A percentile compares a stretch with the other conserved stretches of the same genome.
These are phyloP conservation scores for Xerocomellus chrysenteron DNA, from an alignment of 768 basidiomycete genomes.

Conservation along the genomic window DNA sequence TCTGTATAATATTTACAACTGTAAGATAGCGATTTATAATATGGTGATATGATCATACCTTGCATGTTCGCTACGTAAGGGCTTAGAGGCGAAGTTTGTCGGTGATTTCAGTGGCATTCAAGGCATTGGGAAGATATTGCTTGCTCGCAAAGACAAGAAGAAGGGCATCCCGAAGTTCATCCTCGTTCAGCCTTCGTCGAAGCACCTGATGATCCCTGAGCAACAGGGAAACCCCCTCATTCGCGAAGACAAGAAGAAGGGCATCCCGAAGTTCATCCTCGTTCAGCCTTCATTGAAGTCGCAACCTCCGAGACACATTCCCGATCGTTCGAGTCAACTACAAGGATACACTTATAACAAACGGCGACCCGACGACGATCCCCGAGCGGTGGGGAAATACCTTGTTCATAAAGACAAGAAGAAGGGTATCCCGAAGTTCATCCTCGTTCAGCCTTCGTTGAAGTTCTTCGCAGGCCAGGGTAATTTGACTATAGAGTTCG, in stretches of 20 bases:
- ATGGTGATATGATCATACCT: too few species aligned
- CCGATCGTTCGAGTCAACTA: conserved; percentile 98
- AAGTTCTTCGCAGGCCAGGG: too few species aligned
- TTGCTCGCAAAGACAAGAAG: conserved; percentile 99
- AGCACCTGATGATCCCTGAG: too few species aligned
- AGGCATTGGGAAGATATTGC: conserved; percentile 99
- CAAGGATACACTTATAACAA: conserved; percentile 62
- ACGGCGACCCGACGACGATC: too few species aligned
- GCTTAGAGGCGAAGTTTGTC: conserved; percentile 99
- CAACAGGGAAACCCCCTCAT: too few species aligned
- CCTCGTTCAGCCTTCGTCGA: conserved; percentile 99
- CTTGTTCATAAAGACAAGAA: conserved; percentile 83
- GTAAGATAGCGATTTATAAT: too few species aligned
- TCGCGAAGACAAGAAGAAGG: conserved; percentile 93
- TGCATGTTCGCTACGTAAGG: conserved; percentile 90
- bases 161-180: conserved; percentile 97
- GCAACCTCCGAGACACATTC: conserved; percentile 93
- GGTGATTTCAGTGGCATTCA: conserved; percentile 99
- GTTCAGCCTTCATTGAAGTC: conserved; percentile 98
- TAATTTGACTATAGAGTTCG: too few species aligned
- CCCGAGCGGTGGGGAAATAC: too few species aligned
- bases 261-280: conserved; percentile 99
- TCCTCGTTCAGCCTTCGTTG: conserved; percentile 77
- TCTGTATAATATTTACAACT: too few species aligned
- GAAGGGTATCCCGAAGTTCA: conserved; percentile 96